phyloP scores from a whole-genome alignment of 331 rosid species.

The Pyracantha coccinea region DNA sequence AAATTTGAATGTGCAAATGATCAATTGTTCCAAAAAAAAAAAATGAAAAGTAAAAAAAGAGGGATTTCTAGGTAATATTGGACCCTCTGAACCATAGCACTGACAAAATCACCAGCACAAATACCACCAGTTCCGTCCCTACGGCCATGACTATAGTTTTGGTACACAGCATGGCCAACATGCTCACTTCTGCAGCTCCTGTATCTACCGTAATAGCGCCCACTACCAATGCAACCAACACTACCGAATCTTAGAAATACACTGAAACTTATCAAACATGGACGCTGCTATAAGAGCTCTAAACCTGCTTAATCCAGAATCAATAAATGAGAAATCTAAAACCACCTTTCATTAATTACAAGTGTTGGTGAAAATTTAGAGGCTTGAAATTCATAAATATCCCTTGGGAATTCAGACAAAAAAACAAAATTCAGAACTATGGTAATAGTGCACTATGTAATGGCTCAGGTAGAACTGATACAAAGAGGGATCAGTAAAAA shows the following conservation, averaged over 20 bases:
- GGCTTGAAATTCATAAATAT: neutral
- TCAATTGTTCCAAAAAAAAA: neutral
- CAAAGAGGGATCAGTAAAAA: neutral
- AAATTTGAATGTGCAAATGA: neutral
- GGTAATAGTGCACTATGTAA: neutral
- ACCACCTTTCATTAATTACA: neutral
- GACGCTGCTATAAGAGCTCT: neutral
- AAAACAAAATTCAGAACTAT: neutral
- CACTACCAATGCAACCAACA: neutral
- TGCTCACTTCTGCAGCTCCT: neutral
- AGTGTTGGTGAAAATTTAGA: neutral
- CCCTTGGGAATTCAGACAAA: neutral
- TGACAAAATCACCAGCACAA: neutral
- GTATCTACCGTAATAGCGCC: neutral
- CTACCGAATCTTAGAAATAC: neutral
- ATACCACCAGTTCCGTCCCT: neutral
- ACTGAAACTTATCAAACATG: neutral
- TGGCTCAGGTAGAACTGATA: neutral
- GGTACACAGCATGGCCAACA: neutral
- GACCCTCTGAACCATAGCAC: neutral
- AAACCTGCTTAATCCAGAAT: neutral
- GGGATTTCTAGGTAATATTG: neutral
- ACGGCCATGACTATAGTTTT: neutral
- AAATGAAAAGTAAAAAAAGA: neutral
- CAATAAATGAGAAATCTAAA: neutral